Evolutionary conservation across 108 stramenopile species (phyloP).

Genomic region (Asterionellopsis glacialis): DNA sequence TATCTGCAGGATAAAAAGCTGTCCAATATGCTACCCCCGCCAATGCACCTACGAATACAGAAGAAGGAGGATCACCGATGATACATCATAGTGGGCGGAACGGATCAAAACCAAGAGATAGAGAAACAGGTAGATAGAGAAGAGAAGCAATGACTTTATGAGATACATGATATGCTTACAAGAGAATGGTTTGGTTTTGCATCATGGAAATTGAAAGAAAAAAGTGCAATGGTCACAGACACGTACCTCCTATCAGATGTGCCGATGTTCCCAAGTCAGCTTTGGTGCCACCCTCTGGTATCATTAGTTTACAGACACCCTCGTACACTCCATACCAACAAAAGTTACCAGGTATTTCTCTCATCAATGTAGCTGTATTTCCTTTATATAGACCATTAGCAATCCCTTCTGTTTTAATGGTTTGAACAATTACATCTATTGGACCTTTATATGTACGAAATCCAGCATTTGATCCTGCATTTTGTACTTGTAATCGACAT

Average conservation of each 20-base stretch:
- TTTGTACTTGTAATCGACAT: slow-evolving; percentile 10
- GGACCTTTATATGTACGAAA: slow-evolving; percentile 35
- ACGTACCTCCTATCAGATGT: slow-evolving; percentile 28
- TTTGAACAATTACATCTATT: slow-evolving; percentile 38
- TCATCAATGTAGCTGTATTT: slow-evolving; percentile 21
- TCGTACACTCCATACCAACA: slow-evolving; percentile 48
- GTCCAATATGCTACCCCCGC: slow-evolving; percentile 50
- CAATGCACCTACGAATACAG: slow-evolving; percentile 12
- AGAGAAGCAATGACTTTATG: no score
- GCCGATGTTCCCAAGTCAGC: slow-evolving; percentile 31
- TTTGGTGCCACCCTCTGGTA: slow-evolving; percentile 44
- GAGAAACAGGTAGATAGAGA: no score
- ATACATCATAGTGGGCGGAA: no score
- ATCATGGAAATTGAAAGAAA: no score
- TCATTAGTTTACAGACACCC: slow-evolving; percentile 33
- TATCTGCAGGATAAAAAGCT: slow-evolving; percentile 49
- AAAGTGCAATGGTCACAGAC: no score
- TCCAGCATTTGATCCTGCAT: slow-evolving; percentile 39
- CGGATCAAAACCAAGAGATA: no score
- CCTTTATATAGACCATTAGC: slow-evolving; percentile 36
- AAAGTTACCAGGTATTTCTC: slow-evolving; percentile 44
- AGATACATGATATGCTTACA: no score
- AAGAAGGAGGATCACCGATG: no score
- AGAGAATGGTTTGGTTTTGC: no score
- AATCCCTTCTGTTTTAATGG: slow-evolving; percentile 36